These are phyloP conservation scores for Pulveroboletus sp. DNA, from an alignment of 1,284 basidiomycete species.

Conservation along the genomic window DNA sequence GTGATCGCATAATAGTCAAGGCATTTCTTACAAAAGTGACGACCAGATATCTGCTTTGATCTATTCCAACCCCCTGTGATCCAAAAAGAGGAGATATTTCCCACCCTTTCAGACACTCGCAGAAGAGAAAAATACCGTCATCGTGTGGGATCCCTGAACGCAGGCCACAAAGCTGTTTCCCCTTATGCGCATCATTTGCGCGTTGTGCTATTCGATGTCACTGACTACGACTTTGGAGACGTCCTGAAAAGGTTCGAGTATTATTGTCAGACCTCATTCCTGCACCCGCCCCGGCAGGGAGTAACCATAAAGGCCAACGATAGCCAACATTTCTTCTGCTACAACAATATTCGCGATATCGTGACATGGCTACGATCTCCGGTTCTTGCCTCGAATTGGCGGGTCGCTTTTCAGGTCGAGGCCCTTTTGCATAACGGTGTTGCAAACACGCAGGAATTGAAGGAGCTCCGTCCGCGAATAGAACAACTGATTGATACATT, in stretches of 20 bases:
- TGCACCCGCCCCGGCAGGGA: slow-evolving; percentile 40
- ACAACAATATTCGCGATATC: slow-evolving; percentile 48
- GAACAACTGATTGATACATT: slow-evolving; percentile 41
- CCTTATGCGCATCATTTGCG: slow-evolving; percentile 69
- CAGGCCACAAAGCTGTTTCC: slow-evolving; percentile 54
- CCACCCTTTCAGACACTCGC: slow-evolving; percentile 45
- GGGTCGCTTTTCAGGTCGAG: slow-evolving; percentile 70
- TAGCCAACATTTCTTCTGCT: slow-evolving; percentile 50
- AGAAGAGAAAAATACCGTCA: slow-evolving; percentile 44
- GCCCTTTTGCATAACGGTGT: slow-evolving; percentile 61
- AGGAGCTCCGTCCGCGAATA: slow-evolving; percentile 46
- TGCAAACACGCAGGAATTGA: slow-evolving; percentile 56
- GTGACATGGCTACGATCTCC: slow-evolving; percentile 45
- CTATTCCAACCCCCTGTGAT: slow-evolving; percentile 57
- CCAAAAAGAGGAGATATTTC: slow-evolving; percentile 60
- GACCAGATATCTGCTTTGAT: slow-evolving; percentile 64
- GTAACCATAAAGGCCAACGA: slow-evolving; percentile 48
- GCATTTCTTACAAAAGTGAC: slow-evolving; percentile 2
- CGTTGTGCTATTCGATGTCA: slow-evolving; percentile 47
- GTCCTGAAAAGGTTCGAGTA: slow-evolving; percentile 48
- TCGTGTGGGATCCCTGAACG: slow-evolving; percentile 56
- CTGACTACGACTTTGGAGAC: slow-evolving; percentile 38
- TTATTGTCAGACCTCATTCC: slow-evolving; percentile 54
- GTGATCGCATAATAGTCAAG: slow-evolving; percentile 18
- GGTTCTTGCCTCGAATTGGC: slow-evolving; percentile 45